A percentile compares a stretch with the other conserved stretches of the same genome.
Evolutionary conservation across 768 basidiomycete genomes (phyloP).

Genomic region (Termitomyces sp.): DNA sequence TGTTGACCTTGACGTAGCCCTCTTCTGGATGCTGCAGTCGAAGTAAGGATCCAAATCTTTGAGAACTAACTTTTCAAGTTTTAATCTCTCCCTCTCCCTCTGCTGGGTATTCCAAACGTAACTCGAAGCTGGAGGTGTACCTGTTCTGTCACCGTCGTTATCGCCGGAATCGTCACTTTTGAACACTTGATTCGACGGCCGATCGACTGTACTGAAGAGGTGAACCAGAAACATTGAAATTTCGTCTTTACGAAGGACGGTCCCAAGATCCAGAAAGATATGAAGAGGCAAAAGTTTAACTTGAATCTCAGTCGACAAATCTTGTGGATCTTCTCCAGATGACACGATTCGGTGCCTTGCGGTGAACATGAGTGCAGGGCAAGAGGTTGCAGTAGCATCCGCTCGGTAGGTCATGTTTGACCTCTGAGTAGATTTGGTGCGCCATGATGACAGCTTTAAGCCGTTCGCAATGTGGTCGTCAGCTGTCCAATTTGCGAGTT

Average conservation of each 20-base stretch:
- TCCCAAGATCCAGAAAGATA: conserved; percentile 65
- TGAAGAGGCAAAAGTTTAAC: conserved; percentile 61
- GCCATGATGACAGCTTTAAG: conserved; percentile 61
- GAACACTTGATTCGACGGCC: not conserved
- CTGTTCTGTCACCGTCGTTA: conserved; percentile 25
- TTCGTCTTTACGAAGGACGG: conserved; percentile 30
- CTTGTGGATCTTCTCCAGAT: not conserved
- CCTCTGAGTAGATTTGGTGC: conserved; percentile 33
- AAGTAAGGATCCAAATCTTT: conserved; percentile 54
- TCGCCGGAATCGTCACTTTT: conserved; percentile 15
- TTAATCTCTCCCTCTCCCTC: conserved; percentile 31
- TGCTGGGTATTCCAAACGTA: conserved; percentile 14
- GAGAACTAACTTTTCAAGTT: conserved; percentile 46
- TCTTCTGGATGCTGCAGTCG: conserved; percentile 30
- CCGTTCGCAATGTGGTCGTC: conserved; percentile 31
- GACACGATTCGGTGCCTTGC: not conserved
- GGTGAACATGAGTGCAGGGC: conserved; percentile 6
- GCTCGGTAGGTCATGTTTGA: conserved; percentile 9
- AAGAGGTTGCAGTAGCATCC: not conserved
- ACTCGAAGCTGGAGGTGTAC: conserved; percentile 35
- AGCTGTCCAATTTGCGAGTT: conserved; percentile 59
- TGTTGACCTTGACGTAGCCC: not conserved
- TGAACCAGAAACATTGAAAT: conserved; percentile 47
- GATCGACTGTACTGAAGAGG: conserved; percentile 7
- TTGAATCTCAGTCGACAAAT: conserved; percentile 23